A percentile compares a stretch with the other conserved stretches of the same genome.
Evolutionary conservation across 2,329 filamentous ascomycete species (phyloP).

Genomic region (Colletotrichum sp.): DNA sequence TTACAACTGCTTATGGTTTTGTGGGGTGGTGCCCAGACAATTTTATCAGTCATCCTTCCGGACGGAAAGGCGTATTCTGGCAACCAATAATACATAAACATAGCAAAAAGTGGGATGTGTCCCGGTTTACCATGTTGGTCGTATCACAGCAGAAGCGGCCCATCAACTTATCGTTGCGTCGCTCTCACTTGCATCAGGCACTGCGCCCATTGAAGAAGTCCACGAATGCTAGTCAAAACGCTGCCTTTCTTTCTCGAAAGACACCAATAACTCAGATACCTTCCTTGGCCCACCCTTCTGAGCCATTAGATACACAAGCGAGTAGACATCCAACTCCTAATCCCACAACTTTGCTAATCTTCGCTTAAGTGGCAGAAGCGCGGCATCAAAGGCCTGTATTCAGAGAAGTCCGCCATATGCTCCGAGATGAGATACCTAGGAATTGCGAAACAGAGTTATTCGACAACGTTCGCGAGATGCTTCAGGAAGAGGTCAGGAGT

Average conservation of each 20-base stretch:
- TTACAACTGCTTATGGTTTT: background rate
- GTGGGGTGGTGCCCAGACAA: background rate
- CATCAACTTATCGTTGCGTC: background rate
- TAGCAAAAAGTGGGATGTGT: background rate
- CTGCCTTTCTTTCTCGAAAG: background rate
- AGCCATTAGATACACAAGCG: background rate
- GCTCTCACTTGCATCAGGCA: background rate
- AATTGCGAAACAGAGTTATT: background rate
- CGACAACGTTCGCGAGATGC: background rate
- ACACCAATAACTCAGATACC: background rate
- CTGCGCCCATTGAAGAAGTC: background rate
- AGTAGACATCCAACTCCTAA: background rate
- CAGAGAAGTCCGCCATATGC: background rate
- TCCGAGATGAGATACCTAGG: background rate
- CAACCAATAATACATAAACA: background rate
- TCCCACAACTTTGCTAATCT: background rate
- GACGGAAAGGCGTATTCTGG: background rate
- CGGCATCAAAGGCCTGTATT: background rate
- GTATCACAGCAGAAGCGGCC: background rate
- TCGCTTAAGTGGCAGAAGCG: background rate
- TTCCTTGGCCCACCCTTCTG: background rate
- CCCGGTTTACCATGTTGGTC: background rate
- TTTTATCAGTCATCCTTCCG: background rate
- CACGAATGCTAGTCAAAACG: background rate
- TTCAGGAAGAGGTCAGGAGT: background rate